A percentile compares a stretch with the other conserved stretches of the same genome.
phyloP scores from a whole-genome alignment of 139 green algal genomes.

The Auxenochlorella pyrenoidosa region DNA sequence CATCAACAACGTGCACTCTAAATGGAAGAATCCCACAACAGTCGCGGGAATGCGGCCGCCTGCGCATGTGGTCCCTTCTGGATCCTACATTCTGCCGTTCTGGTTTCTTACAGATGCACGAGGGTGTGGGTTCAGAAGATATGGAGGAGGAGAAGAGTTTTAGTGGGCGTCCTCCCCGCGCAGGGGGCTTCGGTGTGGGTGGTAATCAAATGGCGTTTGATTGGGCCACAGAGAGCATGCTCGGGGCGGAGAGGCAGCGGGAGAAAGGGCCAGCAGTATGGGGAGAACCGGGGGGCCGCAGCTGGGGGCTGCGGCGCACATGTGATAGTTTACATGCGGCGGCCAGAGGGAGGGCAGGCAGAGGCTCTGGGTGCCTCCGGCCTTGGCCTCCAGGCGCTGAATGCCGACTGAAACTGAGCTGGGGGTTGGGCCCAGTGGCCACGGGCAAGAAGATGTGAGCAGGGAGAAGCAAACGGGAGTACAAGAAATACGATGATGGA shows the following conservation, averaged over 20 bases:
- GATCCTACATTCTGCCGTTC: not conserved
- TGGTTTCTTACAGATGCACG: not conserved
- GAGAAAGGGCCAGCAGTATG: not conserved
- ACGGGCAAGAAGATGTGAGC: too few relatives aligned
- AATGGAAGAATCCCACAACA: too few relatives aligned
- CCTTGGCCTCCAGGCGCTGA: too few relatives aligned
- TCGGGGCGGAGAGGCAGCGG: not conserved
- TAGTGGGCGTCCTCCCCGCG: not conserved
- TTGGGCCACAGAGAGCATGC: not conserved
- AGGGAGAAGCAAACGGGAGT: too few relatives aligned
- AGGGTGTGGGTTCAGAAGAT: not conserved
- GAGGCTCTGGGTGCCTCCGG: too few relatives aligned
- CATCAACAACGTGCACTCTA: too few relatives aligned
- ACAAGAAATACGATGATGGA: too few relatives aligned
- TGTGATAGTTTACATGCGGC: not conserved
- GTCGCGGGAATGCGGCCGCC: too few relatives aligned
- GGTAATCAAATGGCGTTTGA: constrained; percentile 6
- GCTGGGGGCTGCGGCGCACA: not conserved
- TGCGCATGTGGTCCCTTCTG: too few relatives aligned
- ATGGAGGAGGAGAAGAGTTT: not conserved
- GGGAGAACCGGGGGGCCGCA: not conserved
- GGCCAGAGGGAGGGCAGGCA: too few relatives aligned
- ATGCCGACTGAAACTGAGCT: too few relatives aligned
- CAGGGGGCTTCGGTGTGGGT: not conserved
- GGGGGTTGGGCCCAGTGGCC: too few relatives aligned